Percentiles rank a stretch among this genome's conserved stretches.
phyloP scores from a whole-genome alignment of 1,139 yeast species.

The Candida tropicalis region DNA sequence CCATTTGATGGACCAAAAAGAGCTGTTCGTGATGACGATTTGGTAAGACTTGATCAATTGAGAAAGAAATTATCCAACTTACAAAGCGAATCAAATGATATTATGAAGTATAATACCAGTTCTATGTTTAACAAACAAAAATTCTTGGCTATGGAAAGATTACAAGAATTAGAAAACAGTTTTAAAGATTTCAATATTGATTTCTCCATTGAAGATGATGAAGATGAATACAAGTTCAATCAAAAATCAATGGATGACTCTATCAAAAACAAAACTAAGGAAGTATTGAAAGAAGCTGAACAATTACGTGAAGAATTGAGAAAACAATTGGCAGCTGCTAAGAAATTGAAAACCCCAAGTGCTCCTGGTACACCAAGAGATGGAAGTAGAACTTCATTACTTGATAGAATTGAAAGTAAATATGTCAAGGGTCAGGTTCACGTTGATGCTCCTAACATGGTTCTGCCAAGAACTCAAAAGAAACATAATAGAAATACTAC shows the following conservation, averaged over 20 bases:
- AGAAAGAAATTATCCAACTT: conserved; percentile 60
- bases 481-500: conserved; percentile 33
- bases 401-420: conserved; percentile 46
- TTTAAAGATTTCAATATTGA: conserved; percentile 64
- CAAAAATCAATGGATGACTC: conserved; percentile 35
- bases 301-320: conserved; percentile 46
- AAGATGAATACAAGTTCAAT: conserved; percentile 18
- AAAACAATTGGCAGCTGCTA: conserved; percentile 31
- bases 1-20: conserved; percentile 31
- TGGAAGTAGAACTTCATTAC: conserved; percentile 19
- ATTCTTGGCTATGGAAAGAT: conserved; percentile 64
- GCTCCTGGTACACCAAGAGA: conserved; percentile 8
- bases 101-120: conserved; percentile 66
- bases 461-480: conserved; percentile 24
- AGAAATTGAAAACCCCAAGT: conserved; percentile 16
- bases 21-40: conserved; percentile 43
- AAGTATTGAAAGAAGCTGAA: conserved; percentile 50
- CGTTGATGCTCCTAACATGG: conserved; percentile 15
- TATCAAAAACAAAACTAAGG: conserved; percentile 39
- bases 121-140: conserved; percentile 62
- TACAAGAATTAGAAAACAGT: conserved; percentile 61
- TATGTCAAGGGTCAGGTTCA: conserved; percentile 50
- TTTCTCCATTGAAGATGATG: conserved; percentile 30
- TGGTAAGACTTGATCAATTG: conserved; percentile 51
- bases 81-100: conserved; percentile 74